Base-by-base conservation (phyloP, 1,139 yeast genomes). In the Pichia sp. region DNA sequence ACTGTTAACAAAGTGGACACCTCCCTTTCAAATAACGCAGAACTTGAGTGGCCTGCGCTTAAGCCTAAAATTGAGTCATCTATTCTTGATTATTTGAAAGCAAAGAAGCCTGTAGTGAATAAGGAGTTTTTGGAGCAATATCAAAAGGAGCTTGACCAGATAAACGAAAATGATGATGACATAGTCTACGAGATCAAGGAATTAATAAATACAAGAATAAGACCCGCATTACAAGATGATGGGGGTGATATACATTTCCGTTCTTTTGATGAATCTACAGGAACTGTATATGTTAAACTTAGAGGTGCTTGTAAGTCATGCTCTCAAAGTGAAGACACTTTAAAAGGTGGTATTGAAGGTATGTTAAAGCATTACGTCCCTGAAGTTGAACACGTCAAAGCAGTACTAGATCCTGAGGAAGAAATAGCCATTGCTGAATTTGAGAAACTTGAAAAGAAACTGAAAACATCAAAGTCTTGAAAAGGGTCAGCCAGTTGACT, bases 251-350 rank as follows among this genome's bases (percentile, higher is more conserved):
- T 79, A 48, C 86, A 75, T 56, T 84, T 73, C 59, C 71, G 76
- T 48, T 84, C 79, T 1, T 81, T 81, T 55, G 82, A 78, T 46
- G 84, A 77, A 43, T 77, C 72, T 44, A 66, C 72, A 1, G 94
- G 94, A 6, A 69, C 76, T 7, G 94, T 84, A 2, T 79, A 73
- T 55, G 70, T 84, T 54, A 81, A 81, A 59, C 68, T 84, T 40
- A 81, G 79, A 51, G 95, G 95, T 31, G 94, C 94, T 3, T 84
- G 95, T 62, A 74, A 86, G 43, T 71, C 86, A 2, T 84, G 95
- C 52, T 80, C 84, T 44, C 69, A 84, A 30, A 77, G 85, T 55
- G 78, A 80, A 41, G 88, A 83, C 42, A 84, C 95, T 3, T 68
- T 84, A 49, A 83, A 80, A 55, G 74, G 79, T 54, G 95, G 95